Percentiles rank a stretch among this genome's conserved stretches.
These are phyloP conservation scores for Solanum boliviense DNA, from an alignment of 257 asterid species.

Conservation along the genomic window DNA sequence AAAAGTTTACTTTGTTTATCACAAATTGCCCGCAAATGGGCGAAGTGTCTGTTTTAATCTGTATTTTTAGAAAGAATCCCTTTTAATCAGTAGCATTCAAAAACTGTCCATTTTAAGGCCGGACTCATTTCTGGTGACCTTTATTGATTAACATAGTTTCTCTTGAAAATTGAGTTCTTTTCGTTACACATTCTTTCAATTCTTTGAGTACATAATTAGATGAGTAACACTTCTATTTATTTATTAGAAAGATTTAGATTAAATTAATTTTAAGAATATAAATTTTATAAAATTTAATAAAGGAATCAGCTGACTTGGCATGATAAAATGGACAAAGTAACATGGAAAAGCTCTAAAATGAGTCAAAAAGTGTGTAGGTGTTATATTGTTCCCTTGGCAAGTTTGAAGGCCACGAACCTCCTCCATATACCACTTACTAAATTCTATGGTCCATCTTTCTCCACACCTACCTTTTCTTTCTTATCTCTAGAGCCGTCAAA, in stretches of 20 bases:
- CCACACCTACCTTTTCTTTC: background rate
- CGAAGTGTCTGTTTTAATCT: no score
- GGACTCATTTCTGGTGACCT: background rate
- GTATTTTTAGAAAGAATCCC: background rate
- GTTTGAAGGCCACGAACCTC: slow-evolving; percentile 5
- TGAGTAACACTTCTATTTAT: background rate
- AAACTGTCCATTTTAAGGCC: background rate
- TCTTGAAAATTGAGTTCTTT: background rate
- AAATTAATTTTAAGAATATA: no score
- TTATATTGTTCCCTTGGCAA: background rate
- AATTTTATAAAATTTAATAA: no score
- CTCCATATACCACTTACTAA: background rate
- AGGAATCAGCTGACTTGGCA: background rate
- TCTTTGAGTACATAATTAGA: background rate
- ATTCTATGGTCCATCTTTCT: background rate
- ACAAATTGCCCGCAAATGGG: background rate
- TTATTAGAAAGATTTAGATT: background rate
- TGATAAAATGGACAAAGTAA: background rate
- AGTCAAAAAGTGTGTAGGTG: background rate
- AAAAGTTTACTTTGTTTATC: background rate
- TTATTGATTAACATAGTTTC: background rate
- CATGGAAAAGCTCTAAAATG: background rate
- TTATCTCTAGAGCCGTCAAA: no score
- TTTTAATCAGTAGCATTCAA: no score
- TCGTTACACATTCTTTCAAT: background rate